Conservation (phyloP, 345 rosid genomes). For the Acer saccharum region DNA sequence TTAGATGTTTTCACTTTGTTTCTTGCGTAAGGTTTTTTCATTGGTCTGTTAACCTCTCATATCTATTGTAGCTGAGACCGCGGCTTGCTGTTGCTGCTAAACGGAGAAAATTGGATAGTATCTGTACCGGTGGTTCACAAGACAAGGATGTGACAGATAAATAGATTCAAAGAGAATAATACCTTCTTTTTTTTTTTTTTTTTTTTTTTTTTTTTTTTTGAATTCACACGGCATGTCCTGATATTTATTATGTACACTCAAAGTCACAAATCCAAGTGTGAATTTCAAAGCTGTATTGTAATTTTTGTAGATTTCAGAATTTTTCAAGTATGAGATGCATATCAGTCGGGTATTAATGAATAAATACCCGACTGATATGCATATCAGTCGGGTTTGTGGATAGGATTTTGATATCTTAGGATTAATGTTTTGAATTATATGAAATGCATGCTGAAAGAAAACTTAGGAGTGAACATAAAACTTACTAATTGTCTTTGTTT, state of each 20-base stretch:
- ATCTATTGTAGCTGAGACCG: slow-evolving; percentile 57
- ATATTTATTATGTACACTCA: slow-evolving; percentile 9
- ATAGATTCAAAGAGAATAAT: not conserved
- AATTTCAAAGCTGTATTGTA: slow-evolving; percentile 6
- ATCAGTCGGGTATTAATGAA: not conserved
- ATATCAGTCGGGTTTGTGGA: not conserved
- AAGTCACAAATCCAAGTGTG: not conserved
- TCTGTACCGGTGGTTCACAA: slow-evolving; percentile 9
- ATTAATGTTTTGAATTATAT: not conserved
- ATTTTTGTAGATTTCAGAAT: slow-evolving; percentile 6
- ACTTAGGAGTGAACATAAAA: no score
- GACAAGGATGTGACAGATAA: not conserved
- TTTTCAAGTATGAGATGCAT: not conserved
- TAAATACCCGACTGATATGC: no score
- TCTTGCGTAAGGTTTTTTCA: not conserved
- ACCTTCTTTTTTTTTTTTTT: not conserved
- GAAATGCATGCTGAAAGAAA: no score
- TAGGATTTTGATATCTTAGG: not conserved
- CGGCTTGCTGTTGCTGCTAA: slow-evolving; percentile 33
- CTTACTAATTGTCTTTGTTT: no score
- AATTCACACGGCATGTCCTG: not conserved
- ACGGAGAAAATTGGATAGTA: slow-evolving; percentile 33
- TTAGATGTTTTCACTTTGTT: slow-evolving; percentile 1
- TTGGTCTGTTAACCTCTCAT: slow-evolving; percentile 18
- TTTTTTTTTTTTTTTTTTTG: not conserved